These are phyloP conservation scores for Candida hungchunana DNA, from an alignment of 805 yeast species.

Conservation along the genomic window DNA sequence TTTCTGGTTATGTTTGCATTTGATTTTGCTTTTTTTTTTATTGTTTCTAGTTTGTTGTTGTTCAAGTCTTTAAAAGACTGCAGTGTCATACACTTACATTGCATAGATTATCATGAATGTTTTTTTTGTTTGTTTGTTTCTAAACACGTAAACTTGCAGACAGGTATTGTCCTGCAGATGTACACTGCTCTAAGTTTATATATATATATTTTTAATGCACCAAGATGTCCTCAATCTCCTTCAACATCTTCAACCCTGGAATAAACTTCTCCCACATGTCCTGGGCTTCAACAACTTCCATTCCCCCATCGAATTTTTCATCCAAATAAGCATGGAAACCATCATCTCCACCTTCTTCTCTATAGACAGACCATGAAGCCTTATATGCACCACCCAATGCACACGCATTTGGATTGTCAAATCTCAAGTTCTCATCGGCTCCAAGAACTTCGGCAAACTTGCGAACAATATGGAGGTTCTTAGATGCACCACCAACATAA, in stretches of 20 bases:
- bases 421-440: slow-evolving; percentile 53
- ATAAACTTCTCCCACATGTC: slow-evolving; percentile 12
- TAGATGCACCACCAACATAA: slow-evolving; percentile 87
- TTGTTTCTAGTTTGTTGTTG: too few relatives aligned
- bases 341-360: slow-evolving; percentile 13
- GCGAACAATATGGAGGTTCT: slow-evolving; percentile 60
- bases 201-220: slow-evolving; percentile 1
- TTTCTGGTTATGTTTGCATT: too few relatives aligned
- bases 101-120: too few relatives aligned
- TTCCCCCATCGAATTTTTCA: slow-evolving; percentile 28
- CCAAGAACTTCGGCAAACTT: slow-evolving; percentile 72
- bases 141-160: too few relatives aligned
- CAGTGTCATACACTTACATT: too few relatives aligned
- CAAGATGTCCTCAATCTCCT: slow-evolving; percentile 13
- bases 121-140: too few relatives aligned
- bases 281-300: slow-evolving; percentile 11
- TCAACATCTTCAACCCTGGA: slow-evolving; percentile 18
- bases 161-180: too few relatives aligned
- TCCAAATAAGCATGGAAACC: slow-evolving; percentile 42
- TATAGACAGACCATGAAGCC: slow-evolving; percentile 62
- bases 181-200: too few relatives aligned
- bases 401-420: slow-evolving; percentile 84
- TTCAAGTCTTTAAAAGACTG: too few relatives aligned
- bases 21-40: too few relatives aligned
- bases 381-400: slow-evolving; percentile 89